Conservation (phyloP, 345 rosid genomes). For the Heritiera fomes region DNA sequence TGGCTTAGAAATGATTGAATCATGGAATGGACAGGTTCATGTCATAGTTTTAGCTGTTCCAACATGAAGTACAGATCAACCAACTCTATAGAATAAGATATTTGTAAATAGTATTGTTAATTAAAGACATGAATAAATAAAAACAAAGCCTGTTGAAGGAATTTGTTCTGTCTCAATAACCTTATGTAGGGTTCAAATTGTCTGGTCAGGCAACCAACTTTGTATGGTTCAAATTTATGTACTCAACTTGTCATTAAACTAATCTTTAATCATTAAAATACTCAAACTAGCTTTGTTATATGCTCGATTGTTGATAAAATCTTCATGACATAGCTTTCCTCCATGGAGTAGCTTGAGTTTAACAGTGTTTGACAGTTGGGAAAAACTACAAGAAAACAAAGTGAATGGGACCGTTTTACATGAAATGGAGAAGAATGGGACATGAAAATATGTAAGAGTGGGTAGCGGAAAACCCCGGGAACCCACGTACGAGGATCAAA, state of each 20-base stretch:
- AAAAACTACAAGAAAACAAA: neutral
- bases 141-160: neutral
- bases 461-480: neutral
- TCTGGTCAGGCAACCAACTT: neutral
- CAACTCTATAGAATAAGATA: neutral
- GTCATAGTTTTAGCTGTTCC: slow-evolving; percentile 14
- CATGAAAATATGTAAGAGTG: neutral
- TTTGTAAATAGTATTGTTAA: neutral
- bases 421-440: neutral
- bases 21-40: neutral
- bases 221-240: neutral
- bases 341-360: neutral
- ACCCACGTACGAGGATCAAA: neutral
- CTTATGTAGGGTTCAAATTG: slow-evolving; percentile 6
- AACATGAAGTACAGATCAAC: slow-evolving; percentile 1
- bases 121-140: neutral
- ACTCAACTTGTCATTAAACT: neutral
- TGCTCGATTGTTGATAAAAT: no score
- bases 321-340: no score
- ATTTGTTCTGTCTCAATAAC: neutral
- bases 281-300: no score
- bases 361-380: neutral
- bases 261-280: no score
- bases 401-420: neutral
- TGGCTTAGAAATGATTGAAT: neutral